Base-by-base conservation (phyloP, 116 monocot species). In the Cymodocea nodosa region DNA sequence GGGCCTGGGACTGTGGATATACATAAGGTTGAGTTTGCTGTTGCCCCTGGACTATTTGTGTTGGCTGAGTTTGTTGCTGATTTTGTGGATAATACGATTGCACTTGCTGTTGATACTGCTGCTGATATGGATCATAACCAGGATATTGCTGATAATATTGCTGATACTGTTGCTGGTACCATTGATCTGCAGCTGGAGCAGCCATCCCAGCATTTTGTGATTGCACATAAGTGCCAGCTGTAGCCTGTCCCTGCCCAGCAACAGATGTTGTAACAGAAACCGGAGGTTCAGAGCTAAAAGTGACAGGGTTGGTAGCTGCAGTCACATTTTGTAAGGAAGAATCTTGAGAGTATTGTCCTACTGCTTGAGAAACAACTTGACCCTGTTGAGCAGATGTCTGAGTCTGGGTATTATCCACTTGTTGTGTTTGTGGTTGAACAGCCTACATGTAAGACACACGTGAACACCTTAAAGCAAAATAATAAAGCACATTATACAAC, bases 131-230 rank as follows among this genome's bases (percentile, higher is more conserved):
- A 40, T 87, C 78, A 66, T 81, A 92, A 30, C 83, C 85, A 68
- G 87, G 85, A 50, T 83, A 87, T n/a, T 82, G 87, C 77, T 92
- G 92, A 71, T 92, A 85, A 62, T 92, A 87, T 50, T 92, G 85
- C 57, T 92, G 87, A 58, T 85, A 83, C 50, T 92, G 86, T 54
- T 90, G 92, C 66, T 87, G 87, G 68, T 82, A 84, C 84, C 76
- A 87, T 68, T 92, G 87, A 48, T 80, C 87, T 10, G 76, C 25
- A 4, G 79, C 68, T 63, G 51, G 78, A 20, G 22, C 59, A 25
- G 30, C 51, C 59, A 59, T 72, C n/a, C 65, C 69, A 67, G 2
- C 66, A 40, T 69, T 70, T 74, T 72, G 82, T 48, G 58, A 51
- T 54, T 59, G 70, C 44, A 76, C 48, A 24, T 10, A 13, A 20